Base-by-base conservation (phyloP, 257 asterid species). In the Solanum chilense region DNA sequence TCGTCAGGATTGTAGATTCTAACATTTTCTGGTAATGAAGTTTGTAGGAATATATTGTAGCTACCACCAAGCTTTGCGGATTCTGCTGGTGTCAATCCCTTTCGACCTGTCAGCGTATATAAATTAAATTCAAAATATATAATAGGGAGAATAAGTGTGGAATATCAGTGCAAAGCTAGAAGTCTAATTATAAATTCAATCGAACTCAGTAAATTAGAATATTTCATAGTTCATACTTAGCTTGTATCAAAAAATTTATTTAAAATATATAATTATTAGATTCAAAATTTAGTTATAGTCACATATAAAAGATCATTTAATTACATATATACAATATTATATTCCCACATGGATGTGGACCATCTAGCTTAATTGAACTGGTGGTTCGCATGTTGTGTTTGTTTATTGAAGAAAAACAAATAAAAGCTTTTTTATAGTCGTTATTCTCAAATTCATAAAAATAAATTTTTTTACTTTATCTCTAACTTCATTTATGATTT, bases 41-140 rank as follows among this genome's bases (percentile, higher is more conserved):
- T 95, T 21, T 93, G 98, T 20, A 96, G 90, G 88, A 95, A 92
- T 83, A 91, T 89, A 56, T 96, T 93, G 90, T 95, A 96, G 91
- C 98, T 89, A 84, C 99, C 99, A 29, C 98, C 99, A 7, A 92
- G 60, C 76, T 89, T 87, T 6, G 76, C 92, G 1, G 88, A 71
- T 12, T 95, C 94, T 82, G 89, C 86, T 70, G 93, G 25, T 5
- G 93, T 85, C 29, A 87, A n/a, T 6, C 87, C 47, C 18, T 87
- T 89, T 68, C 87, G 86, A 62, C 90, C 91, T 89, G 81, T 64
- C 18, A 44, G 3, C 20, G 0, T 25, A 25, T 25, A 27, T 27
- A 27, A 45, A 0, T 78, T 78, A 78, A 27, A 78, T n/a, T 41
- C 18, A 37, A 37, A 37, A 37, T 37, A 5, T 37, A 37, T 37